These are phyloP conservation scores for Coccomyxa subellipsoidea DNA, from an alignment of 163 green algal species.

Conservation along the genomic window DNA sequence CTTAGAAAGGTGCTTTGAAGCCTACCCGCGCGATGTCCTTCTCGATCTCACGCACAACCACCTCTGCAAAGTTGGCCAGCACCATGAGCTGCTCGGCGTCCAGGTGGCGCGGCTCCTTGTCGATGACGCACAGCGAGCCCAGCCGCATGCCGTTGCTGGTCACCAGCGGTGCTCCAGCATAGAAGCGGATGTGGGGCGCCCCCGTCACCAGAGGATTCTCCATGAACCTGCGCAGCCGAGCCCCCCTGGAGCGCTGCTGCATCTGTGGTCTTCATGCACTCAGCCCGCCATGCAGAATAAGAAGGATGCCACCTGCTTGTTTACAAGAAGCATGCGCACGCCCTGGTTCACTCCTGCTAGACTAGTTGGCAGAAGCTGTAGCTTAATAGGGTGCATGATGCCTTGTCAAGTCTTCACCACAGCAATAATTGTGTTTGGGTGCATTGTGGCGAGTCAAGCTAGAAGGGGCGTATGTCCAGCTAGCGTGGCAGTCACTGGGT, in stretches of 20 bases:
- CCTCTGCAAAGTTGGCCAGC: constrained; percentile 35
- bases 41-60: constrained; percentile 48
- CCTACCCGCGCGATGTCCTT: constrained; percentile 28
- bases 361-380: too few species aligned
- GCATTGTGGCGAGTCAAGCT: too few species aligned
- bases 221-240: constrained; percentile 34
- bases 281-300: too few species aligned
- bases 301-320: too few species aligned
- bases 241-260: too few species aligned
- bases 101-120: constrained; percentile 37
- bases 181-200: constrained; percentile 52
- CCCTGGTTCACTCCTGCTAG: too few species aligned
- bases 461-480: too few species aligned
- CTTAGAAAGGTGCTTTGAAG: background rate
- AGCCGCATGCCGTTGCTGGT: constrained; percentile 45
- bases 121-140: constrained; percentile 51
- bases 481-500: background rate
- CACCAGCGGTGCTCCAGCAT: constrained; percentile 61
- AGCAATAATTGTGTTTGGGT: too few species aligned
- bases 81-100: constrained; percentile 34
- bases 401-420: too few species aligned
- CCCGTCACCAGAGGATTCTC: constrained; percentile 53
- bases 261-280: too few species aligned
- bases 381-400: too few species aligned
- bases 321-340: too few species aligned